phyloP scores from a whole-genome alignment of 345 rosid species.

The Turritis glabra region DNA sequence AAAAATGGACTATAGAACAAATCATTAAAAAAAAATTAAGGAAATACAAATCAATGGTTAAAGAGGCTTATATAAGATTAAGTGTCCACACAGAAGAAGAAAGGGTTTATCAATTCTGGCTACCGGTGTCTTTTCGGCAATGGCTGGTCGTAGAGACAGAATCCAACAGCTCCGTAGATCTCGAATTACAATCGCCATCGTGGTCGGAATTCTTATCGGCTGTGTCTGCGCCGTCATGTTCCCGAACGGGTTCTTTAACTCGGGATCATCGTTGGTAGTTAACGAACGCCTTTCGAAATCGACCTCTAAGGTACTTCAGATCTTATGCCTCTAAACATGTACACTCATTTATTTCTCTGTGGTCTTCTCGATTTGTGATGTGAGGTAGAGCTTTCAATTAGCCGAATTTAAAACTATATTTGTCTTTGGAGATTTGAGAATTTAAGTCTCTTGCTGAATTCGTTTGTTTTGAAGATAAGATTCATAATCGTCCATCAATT shows the following conservation, averaged over 20 bases:
- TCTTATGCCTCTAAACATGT: too few species aligned
- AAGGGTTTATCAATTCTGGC: conserved; percentile 8
- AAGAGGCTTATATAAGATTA: too few species aligned
- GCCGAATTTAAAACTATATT: background rate
- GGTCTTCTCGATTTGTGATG: too few species aligned
- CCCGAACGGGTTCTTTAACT: conserved; percentile 60
- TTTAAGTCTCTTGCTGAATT: background rate
- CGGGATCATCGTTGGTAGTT: conserved; percentile 32
- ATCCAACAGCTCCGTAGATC: conserved; percentile 53
- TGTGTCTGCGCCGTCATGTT: conserved; percentile 64
- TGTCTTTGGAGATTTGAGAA: background rate
- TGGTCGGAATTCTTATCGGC: conserved; percentile 62
- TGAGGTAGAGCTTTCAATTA: too few species aligned
- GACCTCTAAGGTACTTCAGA: too few species aligned
- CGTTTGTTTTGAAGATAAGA: too few species aligned
- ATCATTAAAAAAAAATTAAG: too few species aligned
- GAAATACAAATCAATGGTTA: too few species aligned
- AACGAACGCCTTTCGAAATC: too few species aligned
- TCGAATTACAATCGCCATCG: conserved; percentile 59
- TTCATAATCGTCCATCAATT: too few species aligned
- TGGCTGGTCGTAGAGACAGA: conserved; percentile 72
- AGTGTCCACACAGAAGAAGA: background rate
- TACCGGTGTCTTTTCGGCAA: conserved; percentile 3
- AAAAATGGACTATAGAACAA: too few species aligned
- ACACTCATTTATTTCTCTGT: too few species aligned